These are phyloP conservation scores for Xylaria arbuscula DNA, from an alignment of 2,329 filamentous ascomycete genomes.

Conservation along the genomic window DNA sequence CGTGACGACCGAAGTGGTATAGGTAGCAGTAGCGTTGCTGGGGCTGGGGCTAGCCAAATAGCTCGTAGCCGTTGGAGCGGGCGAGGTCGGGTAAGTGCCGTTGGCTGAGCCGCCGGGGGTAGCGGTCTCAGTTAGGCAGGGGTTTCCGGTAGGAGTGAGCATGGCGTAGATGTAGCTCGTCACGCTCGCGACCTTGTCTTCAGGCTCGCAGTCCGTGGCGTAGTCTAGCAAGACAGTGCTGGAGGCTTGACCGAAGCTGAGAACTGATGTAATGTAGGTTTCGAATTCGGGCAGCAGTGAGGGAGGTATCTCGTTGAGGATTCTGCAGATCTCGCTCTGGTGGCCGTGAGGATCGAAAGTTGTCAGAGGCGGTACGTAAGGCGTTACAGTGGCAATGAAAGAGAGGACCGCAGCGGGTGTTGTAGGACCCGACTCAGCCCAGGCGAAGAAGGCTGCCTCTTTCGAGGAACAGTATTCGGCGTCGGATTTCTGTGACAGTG, in stretches of 20 bases:
- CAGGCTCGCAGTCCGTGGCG: constrained; percentile 28
- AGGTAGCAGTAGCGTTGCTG: constrained; percentile 17
- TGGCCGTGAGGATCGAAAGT: constrained; percentile 23
- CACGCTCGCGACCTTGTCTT: constrained; percentile 29
- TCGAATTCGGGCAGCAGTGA: constrained; percentile 20
- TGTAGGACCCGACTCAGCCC: constrained; percentile 23
- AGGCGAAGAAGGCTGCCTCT: constrained; percentile 30
- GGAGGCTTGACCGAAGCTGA: constrained; percentile 28
- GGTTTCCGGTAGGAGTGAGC: constrained; percentile 29
- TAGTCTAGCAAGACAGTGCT: constrained; percentile 22
- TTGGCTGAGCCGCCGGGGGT: constrained; percentile 21
- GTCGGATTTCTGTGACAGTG: constrained; percentile 25
- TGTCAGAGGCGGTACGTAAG: constrained; percentile 13
- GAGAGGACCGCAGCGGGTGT: constrained; percentile 30
- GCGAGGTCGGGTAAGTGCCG: constrained; percentile 31
- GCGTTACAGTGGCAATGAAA: constrained; percentile 16
- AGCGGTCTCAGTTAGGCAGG: constrained; percentile 14
- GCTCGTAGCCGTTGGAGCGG: constrained; percentile 20
- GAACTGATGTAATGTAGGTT: constrained; percentile 30
- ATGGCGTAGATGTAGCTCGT: constrained; percentile 29
- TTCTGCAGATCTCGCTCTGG: constrained; percentile 30
- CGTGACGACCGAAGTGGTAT: constrained; percentile 27
- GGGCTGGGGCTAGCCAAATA: background rate
- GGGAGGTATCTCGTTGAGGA: constrained; percentile 19
- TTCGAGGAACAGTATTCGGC: constrained; percentile 24